phyloP scores from a whole-genome alignment of 257 asterid species.

The Solanum okadae region DNA sequence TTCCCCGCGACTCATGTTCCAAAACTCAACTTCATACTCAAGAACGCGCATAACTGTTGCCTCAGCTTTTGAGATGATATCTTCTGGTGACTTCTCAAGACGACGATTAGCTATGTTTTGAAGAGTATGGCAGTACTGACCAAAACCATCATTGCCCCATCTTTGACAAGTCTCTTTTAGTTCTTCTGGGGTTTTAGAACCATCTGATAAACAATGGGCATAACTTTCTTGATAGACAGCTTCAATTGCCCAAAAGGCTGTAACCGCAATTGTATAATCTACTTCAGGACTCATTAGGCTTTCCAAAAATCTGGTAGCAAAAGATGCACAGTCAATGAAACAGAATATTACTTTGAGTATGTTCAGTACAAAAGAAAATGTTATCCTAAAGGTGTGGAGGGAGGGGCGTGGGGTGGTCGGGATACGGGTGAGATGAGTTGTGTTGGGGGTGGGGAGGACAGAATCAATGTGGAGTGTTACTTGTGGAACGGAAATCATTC shows the following conservation, averaged over 20 bases:
- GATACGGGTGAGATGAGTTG: not conserved
- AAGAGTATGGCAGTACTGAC: conserved; percentile 46
- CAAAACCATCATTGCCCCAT: conserved; percentile 63
- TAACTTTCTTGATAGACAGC: conserved; percentile 77
- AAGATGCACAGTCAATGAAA: not conserved
- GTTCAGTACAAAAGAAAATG: not conserved
- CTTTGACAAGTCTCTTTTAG: conserved; percentile 60
- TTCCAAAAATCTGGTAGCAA: conserved; percentile 43
- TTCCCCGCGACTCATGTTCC: conserved; percentile 62
- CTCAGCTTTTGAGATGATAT: conserved; percentile 48
- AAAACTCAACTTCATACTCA: conserved; percentile 59
- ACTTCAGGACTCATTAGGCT: conserved; percentile 49
- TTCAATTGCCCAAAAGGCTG: conserved; percentile 81
- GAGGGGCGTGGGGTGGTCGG: not conserved
- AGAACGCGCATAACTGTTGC: conserved; percentile 35
- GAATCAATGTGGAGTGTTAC: not conserved
- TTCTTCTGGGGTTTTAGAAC: conserved; percentile 45
- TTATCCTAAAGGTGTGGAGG: not conserved
- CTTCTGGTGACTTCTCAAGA: conserved; percentile 41
- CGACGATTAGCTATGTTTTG: conserved; percentile 37
- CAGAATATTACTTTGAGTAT: not conserved
- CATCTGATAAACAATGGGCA: conserved; percentile 70
- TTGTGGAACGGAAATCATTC: not conserved
- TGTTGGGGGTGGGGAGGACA: not conserved
- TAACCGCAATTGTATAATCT: conserved; percentile 49